Evolutionary conservation across 139 green algal genomes (phyloP), one percentile per base, ranked within the genome.

Genomic region (Chlorella vulgaris): DNA sequence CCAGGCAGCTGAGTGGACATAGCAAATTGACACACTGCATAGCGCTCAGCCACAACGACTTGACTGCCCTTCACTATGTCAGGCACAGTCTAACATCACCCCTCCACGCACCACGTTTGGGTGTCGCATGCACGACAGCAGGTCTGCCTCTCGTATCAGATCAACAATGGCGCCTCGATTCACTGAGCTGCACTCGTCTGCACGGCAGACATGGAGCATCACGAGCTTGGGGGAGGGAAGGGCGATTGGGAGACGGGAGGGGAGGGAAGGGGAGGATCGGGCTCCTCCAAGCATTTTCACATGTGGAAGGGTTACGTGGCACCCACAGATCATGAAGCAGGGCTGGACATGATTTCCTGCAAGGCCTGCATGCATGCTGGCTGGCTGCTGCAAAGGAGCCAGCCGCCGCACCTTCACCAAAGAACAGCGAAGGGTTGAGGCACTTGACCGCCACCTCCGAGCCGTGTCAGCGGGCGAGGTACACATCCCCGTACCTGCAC

Each of bases 371-470:
- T n/a, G n/a, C n/a, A n/a, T n/a, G n/a, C n/a, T n/a, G n/a, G n/a
- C n/a, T n/a, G n/a, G n/a, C n/a, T n/a, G n/a, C 10, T 22, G 65
- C 10, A 19, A 18, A 21, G 7, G 15, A 8, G 65, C 65, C 35
- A 18, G 15, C 29, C 36, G 24, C 24, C 47, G 31, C 68, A 63
- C 28, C 61, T 36, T 65, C 71, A 43, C 81, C 61, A 40, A 91
- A 84, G 82, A 95, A 89, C 50, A 96, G 87, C 4, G 71, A 83
- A 7, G 91, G 91, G 84, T 91, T 95, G 36, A 96, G 86, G 83
- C 90, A 93, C 86, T 96, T 95, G 47, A 94, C 88, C 2, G 90
- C 89, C 26, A 83, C 90, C 22, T 96, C 92, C 51, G 78, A 88
- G 53, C 62, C 82, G 75, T 92, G 89, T 91, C 92, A 96, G 28